Conservation (phyloP, 129 eudicot genomes). For the Dittrichia graveolens region DNA sequence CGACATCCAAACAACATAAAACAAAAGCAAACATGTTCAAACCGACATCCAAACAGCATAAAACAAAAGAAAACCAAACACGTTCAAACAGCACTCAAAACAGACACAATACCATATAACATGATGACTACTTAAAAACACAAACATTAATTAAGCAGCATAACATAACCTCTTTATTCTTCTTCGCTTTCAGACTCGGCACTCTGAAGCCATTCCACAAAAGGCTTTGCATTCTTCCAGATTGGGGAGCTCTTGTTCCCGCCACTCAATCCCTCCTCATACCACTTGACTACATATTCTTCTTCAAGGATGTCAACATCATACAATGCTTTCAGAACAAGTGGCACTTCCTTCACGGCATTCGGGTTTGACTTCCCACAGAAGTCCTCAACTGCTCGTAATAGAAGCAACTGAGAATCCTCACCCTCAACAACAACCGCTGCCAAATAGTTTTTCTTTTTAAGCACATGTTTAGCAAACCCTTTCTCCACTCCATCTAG, state of each 20-base stretch:
- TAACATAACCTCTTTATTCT: slow-evolving; percentile 21
- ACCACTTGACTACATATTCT: slow-evolving; percentile 6
- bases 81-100: not conserved
- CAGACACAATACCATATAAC: not conserved
- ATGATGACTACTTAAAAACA: not conserved
- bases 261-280: not conserved
- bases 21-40: too few species aligned
- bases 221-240: slow-evolving; percentile 20
- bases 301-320: slow-evolving; percentile 9
- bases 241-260: not conserved
- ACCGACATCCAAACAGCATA: not conserved
- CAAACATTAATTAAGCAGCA: not conserved
- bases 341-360: slow-evolving; percentile 13
- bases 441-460: slow-evolving; percentile 9
- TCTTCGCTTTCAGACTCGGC: slow-evolving; percentile 20
- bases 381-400: slow-evolving; percentile 8
- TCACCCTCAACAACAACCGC: slow-evolving; percentile 5
- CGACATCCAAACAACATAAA: too few species aligned
- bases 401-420: slow-evolving; percentile 1
- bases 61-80: not conserved
- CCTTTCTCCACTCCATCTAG: slow-evolving; percentile 13
- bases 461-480: slow-evolving; percentile 13
- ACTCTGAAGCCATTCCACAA: slow-evolving; percentile 24
- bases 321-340: slow-evolving; percentile 17
- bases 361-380: slow-evolving; percentile 13